These are phyloP conservation scores for Dryadomyces sulphureus DNA, from an alignment of 2,329 filamentous ascomycete species.

Conservation along the genomic window DNA sequence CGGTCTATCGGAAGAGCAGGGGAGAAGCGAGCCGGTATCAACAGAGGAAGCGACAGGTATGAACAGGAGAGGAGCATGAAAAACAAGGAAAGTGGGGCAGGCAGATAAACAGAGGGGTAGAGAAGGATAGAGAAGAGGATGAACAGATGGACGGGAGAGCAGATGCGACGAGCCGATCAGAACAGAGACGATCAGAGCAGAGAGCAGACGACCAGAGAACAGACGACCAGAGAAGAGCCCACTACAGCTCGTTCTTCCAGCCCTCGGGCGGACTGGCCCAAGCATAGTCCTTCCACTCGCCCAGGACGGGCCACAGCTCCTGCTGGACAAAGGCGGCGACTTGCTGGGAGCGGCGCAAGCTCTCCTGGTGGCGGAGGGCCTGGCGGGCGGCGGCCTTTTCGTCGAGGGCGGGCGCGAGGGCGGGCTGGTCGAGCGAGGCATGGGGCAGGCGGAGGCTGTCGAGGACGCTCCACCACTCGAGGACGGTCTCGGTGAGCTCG, in stretches of 20 bases:
- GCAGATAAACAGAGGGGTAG: background rate
- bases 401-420: background rate
- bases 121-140: too few species aligned
- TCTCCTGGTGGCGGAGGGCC: slow-evolving; percentile 4
- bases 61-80: too few species aligned
- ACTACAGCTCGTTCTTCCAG: slow-evolving; percentile 10
- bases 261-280: slow-evolving; percentile 18
- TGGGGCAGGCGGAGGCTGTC: slow-evolving; percentile 21
- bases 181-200: too few species aligned
- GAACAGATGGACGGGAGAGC: too few species aligned
- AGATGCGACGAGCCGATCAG: too few species aligned
- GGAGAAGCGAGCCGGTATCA: too few species aligned
- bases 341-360: slow-evolving; percentile 14
- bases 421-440: slow-evolving; percentile 10
- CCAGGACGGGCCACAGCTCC: slow-evolving; percentile 41
- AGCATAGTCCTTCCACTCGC: slow-evolving; percentile 46
- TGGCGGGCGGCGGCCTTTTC: background rate
- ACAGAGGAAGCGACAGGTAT: too few species aligned
- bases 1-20: too few species aligned
- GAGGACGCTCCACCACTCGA: slow-evolving; percentile 40
- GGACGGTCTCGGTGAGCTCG: slow-evolving; percentile 49
- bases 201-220: too few species aligned
- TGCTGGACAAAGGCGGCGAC: slow-evolving; percentile 20
- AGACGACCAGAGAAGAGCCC: too few species aligned
- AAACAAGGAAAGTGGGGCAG: background rate